Evolutionary conservation across 352 stramenopile species (phyloP), one percentile per base, ranked within the genome.

Genomic region (Pythium rishiriense): DNA sequence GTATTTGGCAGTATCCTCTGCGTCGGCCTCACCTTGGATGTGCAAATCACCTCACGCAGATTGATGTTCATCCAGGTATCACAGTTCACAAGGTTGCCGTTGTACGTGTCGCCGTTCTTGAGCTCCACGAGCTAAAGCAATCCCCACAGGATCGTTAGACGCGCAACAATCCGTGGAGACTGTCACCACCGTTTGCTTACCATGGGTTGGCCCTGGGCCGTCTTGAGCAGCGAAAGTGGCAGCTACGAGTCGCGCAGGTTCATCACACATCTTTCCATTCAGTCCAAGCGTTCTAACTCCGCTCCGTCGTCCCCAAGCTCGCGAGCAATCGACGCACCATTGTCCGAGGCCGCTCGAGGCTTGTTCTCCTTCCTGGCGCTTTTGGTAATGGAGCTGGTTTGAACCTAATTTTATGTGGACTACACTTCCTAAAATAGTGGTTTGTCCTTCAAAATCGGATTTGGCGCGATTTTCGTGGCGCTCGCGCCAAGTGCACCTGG

Each of bases 51-150:
- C 71, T 99, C 97, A 17, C 88, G 84, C 31, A 99, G 76, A 70
- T 99, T 99, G 64, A 99, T 94, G 75, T 99, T 99, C 98, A 99
- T 99, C 88, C 94, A 99, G 14, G 93, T 97, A 75, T 99, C 97
- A 57, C 96, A 99, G 70, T 95, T 98, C 26, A 98, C 91, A 41
- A 99, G 83, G 53, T 96, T 88, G 26, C 97, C 97, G 71, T 99
- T 99, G 90, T 99, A 99, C 51, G 93, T 99, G 64, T 99, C 96
- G 49, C 98, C 98, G 67, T 98, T 99, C 83, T 99, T 99, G 21
- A 99, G 87, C 87, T 99, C 97, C 48, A 99, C 93, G 50, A 99
- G 82, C 86, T 94, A 60, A 52, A 65, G 7, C 17, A 46, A 21
- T 22, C 9, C n/a, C 19, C 26, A 35, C 11, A 9, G n/a, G 25